Evolutionary conservation across 331 rosid species (phyloP).

Genomic region (Acacia concinna): DNA sequence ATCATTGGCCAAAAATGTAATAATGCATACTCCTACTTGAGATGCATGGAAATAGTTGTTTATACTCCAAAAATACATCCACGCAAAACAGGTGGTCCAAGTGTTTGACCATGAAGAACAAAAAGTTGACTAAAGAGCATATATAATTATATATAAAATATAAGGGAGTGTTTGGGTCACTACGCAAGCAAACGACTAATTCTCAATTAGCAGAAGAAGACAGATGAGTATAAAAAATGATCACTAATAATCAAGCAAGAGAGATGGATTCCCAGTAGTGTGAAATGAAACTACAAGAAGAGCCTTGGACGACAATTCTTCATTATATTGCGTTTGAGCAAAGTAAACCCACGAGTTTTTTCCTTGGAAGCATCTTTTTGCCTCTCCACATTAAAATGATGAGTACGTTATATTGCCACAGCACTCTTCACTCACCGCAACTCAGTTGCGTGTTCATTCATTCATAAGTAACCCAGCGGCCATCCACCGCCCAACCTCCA

Average conservation of each 20-base stretch:
- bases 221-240: not conserved
- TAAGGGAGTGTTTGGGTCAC: not conserved
- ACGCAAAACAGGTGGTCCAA: not conserved
- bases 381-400: not conserved
- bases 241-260: not conserved
- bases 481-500: not conserved
- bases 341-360: not conserved
- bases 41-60: not conserved
- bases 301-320: not conserved
- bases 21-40: not conserved
- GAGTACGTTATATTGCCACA: not conserved
- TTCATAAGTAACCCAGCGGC: not conserved
- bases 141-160: not conserved
- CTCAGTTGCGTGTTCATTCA: not conserved
- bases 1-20: not conserved
- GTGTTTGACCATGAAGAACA: not conserved
- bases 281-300: not conserved
- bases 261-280: not conserved
- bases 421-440: not conserved
- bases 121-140: not conserved
- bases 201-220: not conserved
- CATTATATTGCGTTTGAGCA: slow-evolving; percentile 9
- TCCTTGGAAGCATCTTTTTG: not conserved
- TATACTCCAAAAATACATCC: not conserved
- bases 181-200: not conserved